Conservation (phyloP, 1,284 basidiomycete genomes). For the Irpex lacteus region DNA sequence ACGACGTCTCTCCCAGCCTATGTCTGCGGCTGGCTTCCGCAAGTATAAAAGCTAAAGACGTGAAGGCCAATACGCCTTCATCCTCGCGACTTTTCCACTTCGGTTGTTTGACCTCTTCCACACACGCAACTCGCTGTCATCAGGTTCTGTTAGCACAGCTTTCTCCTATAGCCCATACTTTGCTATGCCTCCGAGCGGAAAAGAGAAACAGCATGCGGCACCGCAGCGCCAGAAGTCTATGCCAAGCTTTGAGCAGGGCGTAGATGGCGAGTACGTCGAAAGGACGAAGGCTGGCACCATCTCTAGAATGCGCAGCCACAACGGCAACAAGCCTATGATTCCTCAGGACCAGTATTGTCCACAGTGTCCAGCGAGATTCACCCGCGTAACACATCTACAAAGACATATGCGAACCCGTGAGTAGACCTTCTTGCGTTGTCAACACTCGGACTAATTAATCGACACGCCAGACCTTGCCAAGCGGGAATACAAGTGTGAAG, state of each 20-base stretch:
- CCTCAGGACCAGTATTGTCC: slow-evolving; percentile 51
- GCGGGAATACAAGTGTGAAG: slow-evolving; percentile 48
- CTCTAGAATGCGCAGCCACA: slow-evolving; percentile 33
- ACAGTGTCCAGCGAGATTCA: slow-evolving; percentile 56
- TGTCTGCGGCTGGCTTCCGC: neutral
- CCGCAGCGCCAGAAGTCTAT: neutral
- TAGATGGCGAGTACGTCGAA: slow-evolving; percentile 15
- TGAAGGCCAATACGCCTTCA: neutral
- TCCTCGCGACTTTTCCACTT: neutral
- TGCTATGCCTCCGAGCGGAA: neutral
- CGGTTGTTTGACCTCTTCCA: slow-evolving; percentile 8
- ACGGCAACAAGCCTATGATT: slow-evolving; percentile 33
- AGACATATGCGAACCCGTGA: slow-evolving; percentile 44
- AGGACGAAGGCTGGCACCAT: slow-evolving; percentile 25
- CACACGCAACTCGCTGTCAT: neutral
- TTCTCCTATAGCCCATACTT: neutral
- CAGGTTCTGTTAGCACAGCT: neutral
- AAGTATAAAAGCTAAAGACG: neutral
- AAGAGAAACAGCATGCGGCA: neutral
- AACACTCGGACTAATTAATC: neutral
- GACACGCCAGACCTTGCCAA: slow-evolving; percentile 41
- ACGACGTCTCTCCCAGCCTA: neutral
- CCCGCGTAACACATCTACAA: slow-evolving; percentile 55
- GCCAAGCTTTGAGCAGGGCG: slow-evolving; percentile 1
- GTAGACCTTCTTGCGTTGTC: slow-evolving; percentile 14